Percentiles rank a stretch among this genome's conserved stretches.
phyloP scores from a whole-genome alignment of 2,329 filamentous ascomycete genomes.

The Diaporthe sp. region DNA sequence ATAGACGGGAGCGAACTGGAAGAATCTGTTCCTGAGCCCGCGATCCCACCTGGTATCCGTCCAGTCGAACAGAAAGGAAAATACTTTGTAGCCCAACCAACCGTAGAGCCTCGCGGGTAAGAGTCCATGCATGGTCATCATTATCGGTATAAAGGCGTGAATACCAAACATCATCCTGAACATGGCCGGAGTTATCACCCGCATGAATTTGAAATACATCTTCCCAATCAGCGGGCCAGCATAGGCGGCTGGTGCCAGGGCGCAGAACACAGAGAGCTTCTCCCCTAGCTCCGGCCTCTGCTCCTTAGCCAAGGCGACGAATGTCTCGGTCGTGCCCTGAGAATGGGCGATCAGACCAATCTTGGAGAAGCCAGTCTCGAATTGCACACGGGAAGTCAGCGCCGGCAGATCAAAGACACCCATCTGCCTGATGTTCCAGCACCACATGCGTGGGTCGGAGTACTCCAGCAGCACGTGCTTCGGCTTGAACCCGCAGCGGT shows the following conservation, averaged over 20 bases:
- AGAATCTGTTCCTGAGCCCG: conserved; percentile 83
- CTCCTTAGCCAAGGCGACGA: conserved; percentile 90
- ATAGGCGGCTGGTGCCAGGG: conserved; percentile 90
- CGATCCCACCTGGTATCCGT: conserved; percentile 87
- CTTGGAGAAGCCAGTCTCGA: conserved; percentile 86
- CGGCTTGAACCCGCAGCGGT: conserved; percentile 87
- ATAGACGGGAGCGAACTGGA: conserved; percentile 93
- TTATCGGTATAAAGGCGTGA: conserved; percentile 92
- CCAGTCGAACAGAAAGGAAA: conserved; percentile 92
- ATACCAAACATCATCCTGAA: conserved; percentile 91
- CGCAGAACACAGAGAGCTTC: conserved; percentile 90
- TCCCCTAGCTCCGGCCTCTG: conserved; percentile 88
- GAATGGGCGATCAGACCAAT: conserved; percentile 89
- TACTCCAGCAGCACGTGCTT: conserved; percentile 80
- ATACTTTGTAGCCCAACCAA: conserved; percentile 87
- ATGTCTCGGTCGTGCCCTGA: conserved; percentile 90
- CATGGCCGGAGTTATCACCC: conserved; percentile 79
- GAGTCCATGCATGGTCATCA: conserved; percentile 85
- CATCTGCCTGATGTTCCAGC: conserved; percentile 96
- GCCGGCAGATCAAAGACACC: conserved; percentile 90
- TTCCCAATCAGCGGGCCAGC: conserved; percentile 88
- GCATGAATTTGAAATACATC: conserved; percentile 94
- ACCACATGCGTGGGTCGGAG: conserved; percentile 92
- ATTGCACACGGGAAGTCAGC: conserved; percentile 82
- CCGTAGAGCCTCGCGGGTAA: conserved; percentile 80